phyloP scores from a whole-genome alignment of 108 stramenopile species.

The Discostella stelligeroides region DNA sequence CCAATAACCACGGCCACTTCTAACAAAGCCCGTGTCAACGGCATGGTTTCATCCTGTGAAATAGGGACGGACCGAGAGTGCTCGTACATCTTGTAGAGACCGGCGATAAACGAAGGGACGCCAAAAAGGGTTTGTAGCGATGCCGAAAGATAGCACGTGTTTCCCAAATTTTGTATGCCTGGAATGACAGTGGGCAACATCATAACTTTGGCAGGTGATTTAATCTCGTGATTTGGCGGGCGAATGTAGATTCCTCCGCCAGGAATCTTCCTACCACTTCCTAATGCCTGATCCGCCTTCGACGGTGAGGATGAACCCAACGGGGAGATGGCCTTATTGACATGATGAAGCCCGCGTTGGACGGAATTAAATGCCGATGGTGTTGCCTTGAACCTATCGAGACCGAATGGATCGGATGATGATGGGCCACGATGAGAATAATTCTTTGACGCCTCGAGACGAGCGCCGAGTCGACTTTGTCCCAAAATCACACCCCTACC shows the following conservation, averaged over 20 bases:
- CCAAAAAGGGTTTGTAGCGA: constrained; percentile 76
- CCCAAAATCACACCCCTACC: background rate
- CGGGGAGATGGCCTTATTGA: background rate
- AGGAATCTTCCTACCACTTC: constrained; percentile 1
- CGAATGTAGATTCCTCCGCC: background rate
- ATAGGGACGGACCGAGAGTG: background rate
- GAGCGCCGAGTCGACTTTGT: constrained; percentile 15
- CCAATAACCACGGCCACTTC: constrained; percentile 45
- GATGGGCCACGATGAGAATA: constrained; percentile 10
- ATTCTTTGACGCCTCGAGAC: background rate
- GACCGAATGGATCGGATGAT: constrained; percentile 19
- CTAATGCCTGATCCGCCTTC: constrained; percentile 24
- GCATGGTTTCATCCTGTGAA: constrained; percentile 23
- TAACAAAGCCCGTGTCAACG: constrained; percentile 41
- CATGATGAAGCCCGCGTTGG: background rate
- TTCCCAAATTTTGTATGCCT: constrained; percentile 71
- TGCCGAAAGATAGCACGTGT: constrained; percentile 83
- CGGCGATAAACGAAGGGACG: constrained; percentile 43
- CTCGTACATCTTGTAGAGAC: constrained; percentile 36
- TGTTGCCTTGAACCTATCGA: constrained; percentile 4
- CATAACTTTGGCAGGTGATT: background rate
- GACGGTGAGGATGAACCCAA: background rate
- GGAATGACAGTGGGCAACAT: constrained; percentile 17
- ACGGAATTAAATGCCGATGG: background rate
- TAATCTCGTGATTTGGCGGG: background rate